phyloP scores from a whole-genome alignment of 2,329 filamentous ascomycete genomes.

The Graphilbum sp. region DNA sequence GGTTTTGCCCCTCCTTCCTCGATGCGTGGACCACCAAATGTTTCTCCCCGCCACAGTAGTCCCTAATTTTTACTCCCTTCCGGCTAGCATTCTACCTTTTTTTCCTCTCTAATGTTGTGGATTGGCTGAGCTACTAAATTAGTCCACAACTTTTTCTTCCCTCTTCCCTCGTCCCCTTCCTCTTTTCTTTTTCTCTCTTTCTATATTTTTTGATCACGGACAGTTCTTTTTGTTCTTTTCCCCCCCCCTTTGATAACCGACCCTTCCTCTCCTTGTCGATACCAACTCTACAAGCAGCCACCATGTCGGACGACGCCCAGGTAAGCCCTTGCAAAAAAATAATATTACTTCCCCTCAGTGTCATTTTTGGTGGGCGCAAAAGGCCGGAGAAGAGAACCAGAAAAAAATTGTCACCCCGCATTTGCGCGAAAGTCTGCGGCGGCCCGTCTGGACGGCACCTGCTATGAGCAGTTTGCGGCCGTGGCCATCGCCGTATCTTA shows the following conservation, averaged over 20 bases:
- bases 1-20: background rate
- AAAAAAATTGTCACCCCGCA: constrained; percentile 30
- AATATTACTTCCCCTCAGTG: background rate
- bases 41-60: background rate
- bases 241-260: constrained; percentile 8
- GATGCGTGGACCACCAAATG: background rate
- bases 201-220: constrained; percentile 5
- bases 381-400: constrained; percentile 14
- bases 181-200: constrained; percentile 8
- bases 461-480: background rate
- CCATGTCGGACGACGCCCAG: constrained; percentile 38
- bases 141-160: constrained; percentile 3
- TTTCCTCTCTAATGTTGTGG: background rate
- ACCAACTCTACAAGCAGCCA: constrained; percentile 24
- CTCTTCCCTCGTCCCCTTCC: constrained; percentile 4
- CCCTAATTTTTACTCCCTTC: background rate
- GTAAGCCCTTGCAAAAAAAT: constrained; percentile 22
- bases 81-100: background rate
- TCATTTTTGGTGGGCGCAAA: constrained; percentile 4
- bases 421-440: constrained; percentile 16
- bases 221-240: constrained; percentile 13
- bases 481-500: too few species aligned
- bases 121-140: background rate
- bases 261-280: constrained; percentile 3
- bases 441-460: too few species aligned